Evolutionary conservation across 106 monocot genomes (phyloP), one percentile per base, ranked within the genome.

Genomic region (Dendrobium huoshanense): DNA sequence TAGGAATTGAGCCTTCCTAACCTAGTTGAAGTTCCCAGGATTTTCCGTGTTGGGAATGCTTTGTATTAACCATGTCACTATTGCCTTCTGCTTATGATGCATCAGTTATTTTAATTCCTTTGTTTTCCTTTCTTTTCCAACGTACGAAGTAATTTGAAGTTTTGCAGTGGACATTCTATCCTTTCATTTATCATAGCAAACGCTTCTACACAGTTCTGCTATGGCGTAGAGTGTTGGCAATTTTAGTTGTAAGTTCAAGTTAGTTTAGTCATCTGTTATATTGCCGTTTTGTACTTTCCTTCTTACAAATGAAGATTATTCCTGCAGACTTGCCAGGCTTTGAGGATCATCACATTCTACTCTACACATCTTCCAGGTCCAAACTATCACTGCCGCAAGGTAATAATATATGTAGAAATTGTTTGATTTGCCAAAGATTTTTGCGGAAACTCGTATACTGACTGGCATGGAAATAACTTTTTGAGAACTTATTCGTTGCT

Each of bases 361-460:
- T 91, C 99, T 72, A 99, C 99, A 11, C 95, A 93, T 76, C 95
- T 99, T 84, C 99, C 99, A 72, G 99, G 99, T 79, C 93, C 99
- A 19, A 99, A 93, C 77, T 99, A 99, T 81, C 99, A 99, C 56
- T 99, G 99, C 83, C 99, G 91, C 22, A 95, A 99, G 99, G 99
- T 95, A 81, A 73, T 8, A 68, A 58, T 29, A 10, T 67, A 33
- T 15, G 15, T 43, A 41, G 18, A 74, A 44, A 42, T 20, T 19
- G 42, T 19, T 74, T 0, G 74, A 72, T 42, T 40, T 18, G 17
- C 70, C 31, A 68, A 68, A 68, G 4, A 20, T 68, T 33, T 61
- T 61, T 51, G 51, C 51, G 13, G 51, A 51, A 51, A 51, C 51
- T 13, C 10, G 2, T 51, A n/a, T 61, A n/a, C 61, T 22, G 4